phyloP scores from a whole-genome alignment of 164 flowering plant species.

The Echeveria elegans region DNA sequence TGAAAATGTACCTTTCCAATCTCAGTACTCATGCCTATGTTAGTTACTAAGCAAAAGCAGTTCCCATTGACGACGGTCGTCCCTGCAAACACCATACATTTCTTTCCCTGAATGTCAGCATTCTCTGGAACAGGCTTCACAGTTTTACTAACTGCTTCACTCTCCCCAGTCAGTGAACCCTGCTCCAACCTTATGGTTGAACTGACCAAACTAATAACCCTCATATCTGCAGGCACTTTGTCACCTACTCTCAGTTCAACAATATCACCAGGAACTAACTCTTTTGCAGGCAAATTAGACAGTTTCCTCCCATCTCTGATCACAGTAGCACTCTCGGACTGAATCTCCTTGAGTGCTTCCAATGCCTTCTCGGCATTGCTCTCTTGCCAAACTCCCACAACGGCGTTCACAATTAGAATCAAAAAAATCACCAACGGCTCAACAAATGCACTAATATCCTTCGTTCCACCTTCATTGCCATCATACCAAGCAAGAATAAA shows the following conservation, averaged over 20 bases:
- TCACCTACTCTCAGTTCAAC: slow-evolving; percentile 48
- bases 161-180: slow-evolving; percentile 55
- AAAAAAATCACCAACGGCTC: slow-evolving; percentile 54
- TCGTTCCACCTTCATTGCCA: slow-evolving; percentile 41
- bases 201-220: slow-evolving; percentile 37
- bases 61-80: slow-evolving; percentile 50
- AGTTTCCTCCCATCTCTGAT: slow-evolving; percentile 24
- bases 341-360: slow-evolving; percentile 53
- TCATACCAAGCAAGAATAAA: slow-evolving; percentile 46
- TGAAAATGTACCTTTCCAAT: slow-evolving; percentile 45
- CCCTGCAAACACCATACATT: slow-evolving; percentile 47
- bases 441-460: slow-evolving; percentile 43
- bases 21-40: slow-evolving; percentile 41
- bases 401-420: slow-evolving; percentile 44
- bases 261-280: slow-evolving; percentile 49
- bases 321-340: slow-evolving; percentile 36
- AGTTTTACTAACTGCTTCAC: slow-evolving; percentile 45
- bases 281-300: slow-evolving; percentile 33
- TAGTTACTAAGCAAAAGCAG: slow-evolving; percentile 35
- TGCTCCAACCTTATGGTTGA: slow-evolving; percentile 49
- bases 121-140: slow-evolving; percentile 30
- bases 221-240: slow-evolving; percentile 50
- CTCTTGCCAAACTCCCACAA: slow-evolving; percentile 61
- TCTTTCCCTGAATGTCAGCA: slow-evolving; percentile 46
- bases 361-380: slow-evolving; percentile 53